These are phyloP conservation scores for Oleoguttula mirabilis DNA, from an alignment of 495 filamentous ascomycete species.

Conservation along the genomic window DNA sequence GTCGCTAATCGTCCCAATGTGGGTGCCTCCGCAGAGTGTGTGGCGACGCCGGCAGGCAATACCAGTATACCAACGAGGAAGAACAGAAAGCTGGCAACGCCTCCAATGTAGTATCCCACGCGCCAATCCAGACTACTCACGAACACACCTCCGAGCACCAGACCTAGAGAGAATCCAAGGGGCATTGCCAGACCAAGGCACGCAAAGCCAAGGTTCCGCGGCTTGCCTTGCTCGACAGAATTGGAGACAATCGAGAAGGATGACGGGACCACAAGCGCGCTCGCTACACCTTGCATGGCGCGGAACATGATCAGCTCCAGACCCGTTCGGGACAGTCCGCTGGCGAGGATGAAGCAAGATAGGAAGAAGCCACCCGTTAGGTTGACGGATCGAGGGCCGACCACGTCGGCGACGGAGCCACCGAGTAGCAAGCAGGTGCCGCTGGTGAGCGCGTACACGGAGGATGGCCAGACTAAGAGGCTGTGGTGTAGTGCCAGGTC, in stretches of 20 bases:
- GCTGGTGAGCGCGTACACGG: slow-evolving; percentile 15
- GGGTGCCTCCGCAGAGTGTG: not conserved
- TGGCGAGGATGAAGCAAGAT: slow-evolving; percentile 34
- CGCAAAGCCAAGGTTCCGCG: slow-evolving; percentile 42
- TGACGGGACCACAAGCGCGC: slow-evolving; percentile 40
- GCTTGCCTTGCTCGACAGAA: slow-evolving; percentile 32
- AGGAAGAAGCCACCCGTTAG: slow-evolving; percentile 35
- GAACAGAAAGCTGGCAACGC: slow-evolving; percentile 27
- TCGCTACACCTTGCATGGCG: slow-evolving; percentile 37
- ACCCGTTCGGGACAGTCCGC: slow-evolving; percentile 35
- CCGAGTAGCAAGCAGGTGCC: slow-evolving; percentile 38
- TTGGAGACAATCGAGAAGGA: slow-evolving; percentile 39
- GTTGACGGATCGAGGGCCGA: slow-evolving; percentile 35
- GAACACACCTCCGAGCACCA: slow-evolving; percentile 44
- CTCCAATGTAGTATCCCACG: slow-evolving; percentile 36
- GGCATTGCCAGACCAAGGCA: slow-evolving; percentile 39
- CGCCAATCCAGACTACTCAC: slow-evolving; percentile 38
- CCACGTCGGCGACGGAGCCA: slow-evolving; percentile 40
- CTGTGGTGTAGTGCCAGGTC: not conserved
- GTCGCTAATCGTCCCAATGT: slow-evolving; percentile 19
- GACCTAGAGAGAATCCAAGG: slow-evolving; percentile 41
- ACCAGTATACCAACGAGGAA: slow-evolving; percentile 28
- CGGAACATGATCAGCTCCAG: slow-evolving; percentile 42
- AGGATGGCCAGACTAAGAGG: slow-evolving; percentile 2
- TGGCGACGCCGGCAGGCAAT: slow-evolving; percentile 27